These are phyloP conservation scores for Pueraria montana DNA, from an alignment of 306 rosid species.

Conservation along the genomic window DNA sequence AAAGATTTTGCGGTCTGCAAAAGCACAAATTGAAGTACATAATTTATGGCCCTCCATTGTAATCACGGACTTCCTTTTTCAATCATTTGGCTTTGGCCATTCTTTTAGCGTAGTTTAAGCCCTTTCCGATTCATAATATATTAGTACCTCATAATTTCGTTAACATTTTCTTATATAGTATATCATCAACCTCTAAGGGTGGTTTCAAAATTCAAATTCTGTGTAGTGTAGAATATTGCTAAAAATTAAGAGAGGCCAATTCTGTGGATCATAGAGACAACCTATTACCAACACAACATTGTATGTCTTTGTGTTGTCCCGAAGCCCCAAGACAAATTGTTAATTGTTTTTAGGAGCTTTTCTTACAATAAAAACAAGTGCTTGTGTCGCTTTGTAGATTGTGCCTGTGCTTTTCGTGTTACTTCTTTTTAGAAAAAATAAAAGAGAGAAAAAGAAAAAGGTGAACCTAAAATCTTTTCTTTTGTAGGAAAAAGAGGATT, in stretches of 20 bases:
- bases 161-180: background rate
- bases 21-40: conserved; percentile 41
- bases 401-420: conserved; percentile 44
- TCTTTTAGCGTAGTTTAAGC: background rate
- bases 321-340: conserved; percentile 38
- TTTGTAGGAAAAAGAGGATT: conserved; percentile 58
- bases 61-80: conserved; percentile 34
- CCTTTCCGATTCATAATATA: background rate
- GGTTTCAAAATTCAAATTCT: background rate
- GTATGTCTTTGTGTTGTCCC: conserved; percentile 35
- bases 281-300: background rate
- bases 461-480: conserved; percentile 41
- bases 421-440: conserved; percentile 34
- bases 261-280: background rate
- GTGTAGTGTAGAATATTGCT: background rate
- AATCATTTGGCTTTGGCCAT: background rate
- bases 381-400: conserved; percentile 7
- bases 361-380: conserved; percentile 33
- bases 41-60: conserved; percentile 23
- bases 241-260: background rate
- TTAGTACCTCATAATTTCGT: background rate
- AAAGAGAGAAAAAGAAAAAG: conserved; percentile 6
- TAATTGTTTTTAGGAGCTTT: conserved; percentile 18
- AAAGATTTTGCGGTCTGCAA: background rate
- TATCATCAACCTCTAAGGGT: background rate